phyloP scores from a whole-genome alignment of 176 grass and related monocot genomes.

The Carex pumila region DNA sequence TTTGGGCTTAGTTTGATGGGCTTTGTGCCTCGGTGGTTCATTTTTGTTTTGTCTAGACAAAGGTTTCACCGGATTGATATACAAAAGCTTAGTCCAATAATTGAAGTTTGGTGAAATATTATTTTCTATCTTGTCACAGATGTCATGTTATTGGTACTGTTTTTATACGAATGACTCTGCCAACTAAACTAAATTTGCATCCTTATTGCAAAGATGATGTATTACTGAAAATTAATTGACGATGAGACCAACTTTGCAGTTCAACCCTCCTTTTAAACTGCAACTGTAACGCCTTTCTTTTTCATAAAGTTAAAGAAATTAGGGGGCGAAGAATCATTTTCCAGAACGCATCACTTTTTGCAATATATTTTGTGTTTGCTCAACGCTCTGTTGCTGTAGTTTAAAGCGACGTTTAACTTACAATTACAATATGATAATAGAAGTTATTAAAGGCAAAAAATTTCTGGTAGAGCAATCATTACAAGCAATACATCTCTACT shows the following conservation, averaged over 20 bases:
- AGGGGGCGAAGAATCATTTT: neutral
- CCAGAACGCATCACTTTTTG: neutral
- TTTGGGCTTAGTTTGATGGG: slow-evolving; percentile 5
- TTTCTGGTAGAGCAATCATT: neutral
- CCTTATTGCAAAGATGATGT: neutral
- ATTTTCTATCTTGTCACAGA: neutral
- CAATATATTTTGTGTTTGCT: neutral
- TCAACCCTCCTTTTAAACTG: neutral
- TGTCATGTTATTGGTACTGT: neutral
- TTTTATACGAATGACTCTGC: neutral
- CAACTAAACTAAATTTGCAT: neutral
- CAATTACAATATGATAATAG: neutral
- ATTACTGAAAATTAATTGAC: neutral
- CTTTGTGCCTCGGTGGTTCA: neutral
- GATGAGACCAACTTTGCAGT: neutral
- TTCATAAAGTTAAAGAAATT: neutral
- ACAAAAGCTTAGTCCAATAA: slow-evolving; percentile 3
- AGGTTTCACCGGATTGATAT: neutral
- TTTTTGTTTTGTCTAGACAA: neutral
- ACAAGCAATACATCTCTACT: neutral
- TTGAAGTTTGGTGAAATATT: slow-evolving; percentile 22
- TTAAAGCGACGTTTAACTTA: neutral
- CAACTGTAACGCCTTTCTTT: neutral
- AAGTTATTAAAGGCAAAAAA: neutral
- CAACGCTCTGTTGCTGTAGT: neutral